These are phyloP conservation scores for Dalbergia cochinchinensis DNA, from an alignment of 306 rosid genomes.

Conservation along the genomic window DNA sequence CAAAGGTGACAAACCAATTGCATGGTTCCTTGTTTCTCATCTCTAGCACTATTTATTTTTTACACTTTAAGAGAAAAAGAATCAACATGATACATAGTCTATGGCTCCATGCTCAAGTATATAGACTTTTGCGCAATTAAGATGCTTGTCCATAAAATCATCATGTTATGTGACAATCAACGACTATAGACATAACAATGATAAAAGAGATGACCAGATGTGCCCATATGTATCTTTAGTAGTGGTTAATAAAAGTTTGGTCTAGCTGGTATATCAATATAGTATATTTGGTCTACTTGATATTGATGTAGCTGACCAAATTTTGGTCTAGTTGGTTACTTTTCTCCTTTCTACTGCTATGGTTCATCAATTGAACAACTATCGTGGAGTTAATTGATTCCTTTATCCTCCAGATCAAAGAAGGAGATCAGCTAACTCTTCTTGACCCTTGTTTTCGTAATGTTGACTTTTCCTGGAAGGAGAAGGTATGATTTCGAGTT, in stretches of 20 bases:
- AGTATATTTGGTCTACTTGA: background rate
- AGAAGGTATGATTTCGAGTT: slow-evolving; percentile 59
- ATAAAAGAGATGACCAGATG: background rate
- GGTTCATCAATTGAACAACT: slow-evolving; percentile 40
- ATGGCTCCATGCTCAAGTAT: too few relatives aligned
- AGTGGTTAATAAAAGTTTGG: slow-evolving; percentile 1
- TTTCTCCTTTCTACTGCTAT: slow-evolving; percentile 20
- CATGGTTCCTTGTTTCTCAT: slow-evolving; percentile 35
- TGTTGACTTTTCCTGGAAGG: slow-evolving; percentile 73
- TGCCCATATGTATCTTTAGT: too few relatives aligned
- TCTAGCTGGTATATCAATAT: slow-evolving; percentile 18
- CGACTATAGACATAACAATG: slow-evolving; percentile 24
- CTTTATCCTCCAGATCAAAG: slow-evolving; percentile 74
- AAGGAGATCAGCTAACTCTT: slow-evolving; percentile 85
- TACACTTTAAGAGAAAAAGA: background rate
- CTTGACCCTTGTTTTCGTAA: slow-evolving; percentile 72
- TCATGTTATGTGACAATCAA: slow-evolving; percentile 13
- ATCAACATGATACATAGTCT: background rate
- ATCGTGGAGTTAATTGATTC: slow-evolving; percentile 37
- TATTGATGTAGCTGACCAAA: background rate
- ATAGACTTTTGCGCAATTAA: background rate
- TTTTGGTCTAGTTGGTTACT: slow-evolving; percentile 31
- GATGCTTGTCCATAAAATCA: background rate
- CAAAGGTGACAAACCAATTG: slow-evolving; percentile 24
- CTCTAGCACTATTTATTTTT: slow-evolving; percentile 9